Conservation (phyloP, 1,284 basidiomycete species). For the Ceratorhiza oryzae-sativae region DNA sequence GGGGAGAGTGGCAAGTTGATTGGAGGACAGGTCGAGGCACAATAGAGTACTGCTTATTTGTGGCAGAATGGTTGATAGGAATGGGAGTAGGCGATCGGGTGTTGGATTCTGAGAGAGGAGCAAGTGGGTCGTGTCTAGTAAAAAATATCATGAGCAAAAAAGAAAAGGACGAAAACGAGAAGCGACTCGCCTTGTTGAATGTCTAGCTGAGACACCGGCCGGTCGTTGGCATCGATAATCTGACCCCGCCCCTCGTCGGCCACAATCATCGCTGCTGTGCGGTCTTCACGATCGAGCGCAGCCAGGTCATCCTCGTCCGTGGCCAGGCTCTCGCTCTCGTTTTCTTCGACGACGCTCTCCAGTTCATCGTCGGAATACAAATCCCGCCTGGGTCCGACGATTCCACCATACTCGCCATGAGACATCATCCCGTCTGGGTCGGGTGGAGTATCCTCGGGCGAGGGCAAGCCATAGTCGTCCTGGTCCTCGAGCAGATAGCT, state of each 20-base stretch:
- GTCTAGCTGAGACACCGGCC: constrained; percentile 65
- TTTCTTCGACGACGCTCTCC: constrained; percentile 35
- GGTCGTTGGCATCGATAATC: constrained; percentile 73
- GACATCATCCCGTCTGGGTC: constrained; percentile 35
- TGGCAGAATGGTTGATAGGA: constrained; percentile 72
- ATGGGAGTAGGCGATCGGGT: constrained; percentile 75
- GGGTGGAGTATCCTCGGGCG: constrained; percentile 10
- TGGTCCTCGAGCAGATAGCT: constrained; percentile 8
- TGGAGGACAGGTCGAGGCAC: constrained; percentile 88
- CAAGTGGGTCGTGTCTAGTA: constrained; percentile 84
- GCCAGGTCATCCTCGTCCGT: constrained; percentile 55
- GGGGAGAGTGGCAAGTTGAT: constrained; percentile 83
- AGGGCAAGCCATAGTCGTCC: constrained; percentile 28
- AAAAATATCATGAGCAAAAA: constrained; percentile 35
- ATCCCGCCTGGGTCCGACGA: constrained; percentile 24
- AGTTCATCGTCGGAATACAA: constrained; percentile 36
- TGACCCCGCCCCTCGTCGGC: constrained; percentile 82
- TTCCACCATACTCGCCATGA: constrained; percentile 31
- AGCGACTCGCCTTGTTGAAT: constrained; percentile 67
- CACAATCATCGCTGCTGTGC: constrained; percentile 75
- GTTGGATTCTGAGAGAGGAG: constrained; percentile 79
- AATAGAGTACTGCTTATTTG: constrained; percentile 78
- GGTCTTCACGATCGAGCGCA: constrained; percentile 57
- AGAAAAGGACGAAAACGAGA: constrained; percentile 38
- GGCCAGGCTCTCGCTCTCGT: constrained; percentile 21